These are phyloP conservation scores for Adansonia madagascariensis DNA, from an alignment of 441 rosid species.

Conservation along the genomic window DNA sequence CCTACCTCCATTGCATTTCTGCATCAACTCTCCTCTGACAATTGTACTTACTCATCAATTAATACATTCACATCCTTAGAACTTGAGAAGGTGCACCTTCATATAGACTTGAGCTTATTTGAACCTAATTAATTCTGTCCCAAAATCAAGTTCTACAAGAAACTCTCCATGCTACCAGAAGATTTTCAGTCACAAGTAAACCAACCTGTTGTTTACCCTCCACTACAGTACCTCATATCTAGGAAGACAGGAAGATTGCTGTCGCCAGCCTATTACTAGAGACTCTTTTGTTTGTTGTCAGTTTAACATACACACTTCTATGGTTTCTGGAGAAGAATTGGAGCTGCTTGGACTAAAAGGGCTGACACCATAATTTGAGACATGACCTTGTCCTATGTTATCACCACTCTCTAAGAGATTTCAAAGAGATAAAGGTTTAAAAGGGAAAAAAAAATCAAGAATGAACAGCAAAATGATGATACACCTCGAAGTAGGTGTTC, in stretches of 20 bases:
- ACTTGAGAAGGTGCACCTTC: slow-evolving; percentile 27
- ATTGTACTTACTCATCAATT: slow-evolving; percentile 40
- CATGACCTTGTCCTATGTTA: neutral
- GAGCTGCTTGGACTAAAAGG: neutral
- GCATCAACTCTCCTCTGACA: slow-evolving; percentile 48
- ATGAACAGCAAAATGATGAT: neutral
- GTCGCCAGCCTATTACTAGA: neutral
- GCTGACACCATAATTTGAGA: neutral
- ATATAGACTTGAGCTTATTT: slow-evolving; percentile 19
- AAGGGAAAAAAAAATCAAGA: neutral
- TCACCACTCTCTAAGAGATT: neutral
- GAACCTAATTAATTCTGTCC: slow-evolving; percentile 30
- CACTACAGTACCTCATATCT: neutral
- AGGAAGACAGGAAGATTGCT: neutral
- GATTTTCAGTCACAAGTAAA: slow-evolving; percentile 6
- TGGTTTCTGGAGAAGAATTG: neutral
- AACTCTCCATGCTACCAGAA: slow-evolving; percentile 13
- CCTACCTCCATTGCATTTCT: slow-evolving; percentile 63
- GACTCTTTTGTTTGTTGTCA: neutral
- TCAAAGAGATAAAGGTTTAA: neutral
- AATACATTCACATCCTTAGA: slow-evolving; percentile 23
- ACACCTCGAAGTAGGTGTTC: neutral
- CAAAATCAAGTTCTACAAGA: slow-evolving; percentile 25
- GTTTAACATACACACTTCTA: neutral
- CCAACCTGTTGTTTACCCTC: neutral